These are phyloP conservation scores for Penicillium goetzii DNA, from an alignment of 495 filamentous ascomycete species.

Conservation along the genomic window DNA sequence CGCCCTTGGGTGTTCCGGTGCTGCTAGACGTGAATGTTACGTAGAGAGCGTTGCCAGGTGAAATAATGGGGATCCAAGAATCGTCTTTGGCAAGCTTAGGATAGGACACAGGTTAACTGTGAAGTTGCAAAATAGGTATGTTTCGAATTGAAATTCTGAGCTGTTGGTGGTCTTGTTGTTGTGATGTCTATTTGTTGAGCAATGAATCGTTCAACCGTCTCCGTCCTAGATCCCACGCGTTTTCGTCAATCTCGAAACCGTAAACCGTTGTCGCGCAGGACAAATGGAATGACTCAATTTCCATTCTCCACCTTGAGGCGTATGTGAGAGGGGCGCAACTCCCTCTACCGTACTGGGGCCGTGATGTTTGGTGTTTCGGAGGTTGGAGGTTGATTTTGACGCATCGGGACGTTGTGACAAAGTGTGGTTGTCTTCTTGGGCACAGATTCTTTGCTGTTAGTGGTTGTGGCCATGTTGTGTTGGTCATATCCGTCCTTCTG, in stretches of 20 bases:
- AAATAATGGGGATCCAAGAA: not conserved
- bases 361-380: constrained; percentile 3
- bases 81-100: constrained; percentile 7
- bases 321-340: constrained; percentile 4
- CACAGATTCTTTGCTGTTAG: too few relatives aligned
- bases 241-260: not conserved
- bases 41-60: constrained; percentile 14
- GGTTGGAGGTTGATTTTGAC: constrained; percentile 9
- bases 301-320: constrained; percentile 9
- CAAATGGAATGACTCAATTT: constrained; percentile 1
- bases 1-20: constrained; percentile 80
- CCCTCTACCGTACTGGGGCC: not conserved
- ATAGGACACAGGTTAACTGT: constrained; percentile 12
- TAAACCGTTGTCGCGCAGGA: constrained; percentile 13
- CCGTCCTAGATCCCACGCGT: not conserved
- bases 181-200: constrained; percentile 2
- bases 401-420: not conserved
- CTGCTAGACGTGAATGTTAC: constrained; percentile 77
- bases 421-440: too few relatives aligned
- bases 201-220: not conserved
- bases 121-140: constrained; percentile 4
- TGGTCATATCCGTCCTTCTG: too few relatives aligned
- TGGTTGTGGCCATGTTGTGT: too few relatives aligned
- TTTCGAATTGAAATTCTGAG: not conserved
- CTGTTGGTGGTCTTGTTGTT: constrained; percentile 12